Conservation (phyloP, 2,329 filamentous ascomycete species). For the Colletotrichum theobromicola region DNA sequence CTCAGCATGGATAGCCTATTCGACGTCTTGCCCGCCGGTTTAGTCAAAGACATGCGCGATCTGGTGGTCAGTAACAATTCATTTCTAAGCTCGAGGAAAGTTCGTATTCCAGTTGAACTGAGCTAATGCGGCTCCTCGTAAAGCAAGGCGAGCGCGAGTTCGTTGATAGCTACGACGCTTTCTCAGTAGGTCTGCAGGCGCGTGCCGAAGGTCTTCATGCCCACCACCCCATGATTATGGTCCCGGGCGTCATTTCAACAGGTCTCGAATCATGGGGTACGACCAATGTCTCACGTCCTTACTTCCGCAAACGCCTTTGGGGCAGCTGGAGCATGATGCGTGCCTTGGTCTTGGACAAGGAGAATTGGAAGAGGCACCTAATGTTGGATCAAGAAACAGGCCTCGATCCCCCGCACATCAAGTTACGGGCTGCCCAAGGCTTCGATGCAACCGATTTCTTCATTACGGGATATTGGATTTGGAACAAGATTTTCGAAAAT, state of each 20-base stretch:
- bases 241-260: conserved; percentile 96
- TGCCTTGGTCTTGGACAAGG: conserved; percentile 90
- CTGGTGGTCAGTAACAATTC: conserved; percentile 67
- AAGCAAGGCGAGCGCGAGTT: conserved; percentile 83
- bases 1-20: conserved; percentile 85
- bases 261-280: conserved; percentile 98
- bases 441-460: conserved; percentile 99
- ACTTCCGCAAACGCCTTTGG: conserved; percentile 95
- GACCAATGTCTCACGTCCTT: conserved; percentile 80
- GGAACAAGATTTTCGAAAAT: conserved; percentile 98
- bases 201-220: conserved; percentile 80
- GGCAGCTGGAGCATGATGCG: conserved; percentile 99
- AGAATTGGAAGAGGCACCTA: conserved; percentile 93
- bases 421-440: conserved; percentile 90
- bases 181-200: conserved; percentile 86
- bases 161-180: conserved; percentile 89
- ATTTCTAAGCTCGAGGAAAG: not conserved
- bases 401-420: conserved; percentile 87
- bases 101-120: not conserved
- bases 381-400: conserved; percentile 95
- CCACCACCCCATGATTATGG: conserved; percentile 92
- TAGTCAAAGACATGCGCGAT: conserved; percentile 86
- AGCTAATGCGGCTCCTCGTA: conserved; percentile 22
- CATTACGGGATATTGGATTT: conserved; percentile 93
- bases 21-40: conserved; percentile 85